Evolutionary conservation across 2,329 filamentous ascomycete genomes (phyloP), one percentile per base, ranked within the genome.

Genomic region (Thielaviopsis musarum): DNA sequence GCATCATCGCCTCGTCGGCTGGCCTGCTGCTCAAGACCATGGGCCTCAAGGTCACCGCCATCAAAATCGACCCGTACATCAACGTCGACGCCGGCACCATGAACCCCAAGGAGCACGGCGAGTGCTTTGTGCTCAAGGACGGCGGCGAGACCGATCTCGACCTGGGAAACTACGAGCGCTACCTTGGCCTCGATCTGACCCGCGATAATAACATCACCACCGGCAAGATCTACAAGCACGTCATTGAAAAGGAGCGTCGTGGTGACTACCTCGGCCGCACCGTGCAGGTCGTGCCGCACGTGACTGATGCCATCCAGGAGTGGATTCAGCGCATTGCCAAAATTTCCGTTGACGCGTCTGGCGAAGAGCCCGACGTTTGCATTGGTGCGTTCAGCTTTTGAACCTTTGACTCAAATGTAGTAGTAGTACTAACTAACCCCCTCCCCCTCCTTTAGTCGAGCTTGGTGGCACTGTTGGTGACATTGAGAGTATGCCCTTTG

Each of bases 141-240:
- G 88, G 88, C 64, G 87, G 87, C 65, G 87, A 75, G 67, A 70
- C 69, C 48, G 77, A 80, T 65, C 68, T 80, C 13, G 79, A 82
- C 65, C 72, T 82, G 52, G 79, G 79, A 21, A 80, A 80, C 68
- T 81, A 80, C 65, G 77, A 80, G 66, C 67, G 75, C 62, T 64
- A 63, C 52, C 61, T 64, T n/a, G 84, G 85, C 67, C 84, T 91
- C 64, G 87, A 84, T 59, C 78, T 97, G 62, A 88, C 83, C 9
- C 78, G 84, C 63, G 90, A 95, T 66, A 89, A 91, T 76, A 97
- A 97, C 72, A 95, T 98, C 72, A 98, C 93, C 3, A 95, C 91
- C 5, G 93, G 93, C 69, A 96, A 97, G 76, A 89, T 97, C 65
- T 97, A 96, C 73, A 79, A 88, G 68, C 82, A 87, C 66, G 91